These are phyloP conservation scores for Geum urbanum DNA, from an alignment of 306 rosid genomes.

Conservation along the genomic window DNA sequence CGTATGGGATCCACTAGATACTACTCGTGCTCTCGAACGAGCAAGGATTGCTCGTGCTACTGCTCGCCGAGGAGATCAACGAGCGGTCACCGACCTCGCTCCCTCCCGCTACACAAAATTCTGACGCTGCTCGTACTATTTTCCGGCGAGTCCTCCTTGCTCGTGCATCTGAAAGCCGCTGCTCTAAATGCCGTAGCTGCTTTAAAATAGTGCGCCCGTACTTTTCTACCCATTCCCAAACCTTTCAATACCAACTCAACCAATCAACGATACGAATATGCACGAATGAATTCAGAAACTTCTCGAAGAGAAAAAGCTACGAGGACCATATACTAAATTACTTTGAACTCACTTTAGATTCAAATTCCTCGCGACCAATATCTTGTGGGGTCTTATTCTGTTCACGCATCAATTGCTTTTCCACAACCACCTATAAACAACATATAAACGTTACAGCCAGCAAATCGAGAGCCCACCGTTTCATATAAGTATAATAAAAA, in stretches of 20 bases:
- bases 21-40: no score
- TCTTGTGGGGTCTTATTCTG: slow-evolving; percentile 65
- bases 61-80: no score
- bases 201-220: slow-evolving; percentile 76
- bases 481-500: not conserved
- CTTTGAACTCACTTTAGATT: slow-evolving; percentile 59
- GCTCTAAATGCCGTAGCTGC: slow-evolving; percentile 83
- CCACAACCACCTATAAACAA: slow-evolving; percentile 77
- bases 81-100: no score
- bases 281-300: slow-evolving; percentile 7
- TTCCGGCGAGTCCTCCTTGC: no score
- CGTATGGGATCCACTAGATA: no score
- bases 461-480: not conserved
- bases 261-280: slow-evolving; percentile 17
- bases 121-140: no score
- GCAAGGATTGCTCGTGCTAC: no score
- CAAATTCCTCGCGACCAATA: slow-evolving; percentile 72
- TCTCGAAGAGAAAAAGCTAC: not conserved
- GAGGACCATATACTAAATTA: slow-evolving; percentile 2
- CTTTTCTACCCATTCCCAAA: slow-evolving; percentile 88
- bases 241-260: slow-evolving; percentile 45
- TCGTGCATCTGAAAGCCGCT: no score
- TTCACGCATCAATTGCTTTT: slow-evolving; percentile 92
- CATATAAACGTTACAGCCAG: not conserved
- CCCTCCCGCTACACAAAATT: no score